phyloP scores from a whole-genome alignment of 164 flowering plant genomes.

The Umbellularia californica region DNA sequence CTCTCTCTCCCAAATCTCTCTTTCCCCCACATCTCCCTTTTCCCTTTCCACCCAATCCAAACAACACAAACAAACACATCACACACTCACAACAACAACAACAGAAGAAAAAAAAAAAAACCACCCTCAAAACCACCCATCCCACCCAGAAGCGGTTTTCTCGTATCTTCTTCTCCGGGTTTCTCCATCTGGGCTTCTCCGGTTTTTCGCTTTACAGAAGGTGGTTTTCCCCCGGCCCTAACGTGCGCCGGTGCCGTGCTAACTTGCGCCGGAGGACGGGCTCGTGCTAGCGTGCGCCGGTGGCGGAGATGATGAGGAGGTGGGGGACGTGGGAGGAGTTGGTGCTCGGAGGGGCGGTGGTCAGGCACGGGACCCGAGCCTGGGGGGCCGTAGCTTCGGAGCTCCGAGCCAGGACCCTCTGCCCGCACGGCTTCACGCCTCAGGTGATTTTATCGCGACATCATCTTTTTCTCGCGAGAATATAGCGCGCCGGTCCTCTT shows the following conservation, averaged over 20 bases:
- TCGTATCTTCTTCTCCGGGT: no score
- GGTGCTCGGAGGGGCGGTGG: constrained; percentile 71
- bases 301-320: constrained; percentile 22
- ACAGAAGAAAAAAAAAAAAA: not conserved
- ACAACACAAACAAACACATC: not conserved
- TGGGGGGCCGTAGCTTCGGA: constrained; percentile 79
- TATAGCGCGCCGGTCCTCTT: not conserved
- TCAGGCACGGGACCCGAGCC: constrained; percentile 63
- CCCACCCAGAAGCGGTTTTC: not conserved
- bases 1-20: not conserved
- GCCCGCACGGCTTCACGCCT: constrained; percentile 51
- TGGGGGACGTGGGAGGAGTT: constrained; percentile 99
- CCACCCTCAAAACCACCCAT: not conserved
- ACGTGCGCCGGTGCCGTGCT: no score
- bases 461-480: not conserved
- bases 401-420: constrained; percentile 55
- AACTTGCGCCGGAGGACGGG: not conserved
- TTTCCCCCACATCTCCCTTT: not conserved
- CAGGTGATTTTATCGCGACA: constrained; percentile 42
- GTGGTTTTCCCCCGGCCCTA: not conserved
- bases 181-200: not conserved
- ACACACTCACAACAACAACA: no score
- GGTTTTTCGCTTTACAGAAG: not conserved
- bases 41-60: not conserved
- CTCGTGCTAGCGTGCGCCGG: constrained; percentile 18